These are phyloP conservation scores for Lepiota venenata DNA, from an alignment of 768 basidiomycete genomes.

Conservation along the genomic window DNA sequence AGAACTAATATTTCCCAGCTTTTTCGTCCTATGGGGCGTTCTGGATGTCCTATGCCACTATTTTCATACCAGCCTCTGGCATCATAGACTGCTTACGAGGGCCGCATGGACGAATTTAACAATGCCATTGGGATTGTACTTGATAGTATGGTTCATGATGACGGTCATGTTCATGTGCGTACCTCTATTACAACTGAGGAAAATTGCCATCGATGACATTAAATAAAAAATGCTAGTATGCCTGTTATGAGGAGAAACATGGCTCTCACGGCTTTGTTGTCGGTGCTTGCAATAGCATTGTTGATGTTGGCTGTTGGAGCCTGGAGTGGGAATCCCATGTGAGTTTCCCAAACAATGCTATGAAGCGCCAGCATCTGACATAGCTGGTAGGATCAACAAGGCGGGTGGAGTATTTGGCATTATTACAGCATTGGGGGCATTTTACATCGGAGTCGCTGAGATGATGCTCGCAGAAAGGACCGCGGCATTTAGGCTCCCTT, in stretches of 20 bases:
- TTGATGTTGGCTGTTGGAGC: constrained; percentile 24
- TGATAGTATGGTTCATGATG: constrained; percentile 64
- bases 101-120: constrained; percentile 33
- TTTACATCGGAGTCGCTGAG: constrained; percentile 41
- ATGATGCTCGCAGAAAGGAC: constrained; percentile 33
- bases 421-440: constrained; percentile 39
- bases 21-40: constrained; percentile 75
- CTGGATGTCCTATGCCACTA: constrained; percentile 75
- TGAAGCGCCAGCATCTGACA: background rate
- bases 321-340: constrained; percentile 27
- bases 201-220: background rate
- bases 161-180: constrained; percentile 63
- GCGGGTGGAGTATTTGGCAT: constrained; percentile 40
- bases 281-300: constrained; percentile 21
- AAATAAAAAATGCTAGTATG: constrained; percentile 14
- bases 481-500: constrained; percentile 32
- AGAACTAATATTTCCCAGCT: constrained; percentile 30
- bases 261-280: constrained; percentile 24
- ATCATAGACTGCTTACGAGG: constrained; percentile 46
- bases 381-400: constrained; percentile 25
- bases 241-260: constrained; percentile 23
- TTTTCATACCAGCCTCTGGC: constrained; percentile 65
- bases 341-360: constrained; percentile 11
- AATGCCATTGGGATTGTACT: constrained; percentile 67
- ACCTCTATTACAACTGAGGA: background rate